phyloP scores from a whole-genome alignment of 805 yeast genomes.

The Saccharomyces paradoxus region DNA sequence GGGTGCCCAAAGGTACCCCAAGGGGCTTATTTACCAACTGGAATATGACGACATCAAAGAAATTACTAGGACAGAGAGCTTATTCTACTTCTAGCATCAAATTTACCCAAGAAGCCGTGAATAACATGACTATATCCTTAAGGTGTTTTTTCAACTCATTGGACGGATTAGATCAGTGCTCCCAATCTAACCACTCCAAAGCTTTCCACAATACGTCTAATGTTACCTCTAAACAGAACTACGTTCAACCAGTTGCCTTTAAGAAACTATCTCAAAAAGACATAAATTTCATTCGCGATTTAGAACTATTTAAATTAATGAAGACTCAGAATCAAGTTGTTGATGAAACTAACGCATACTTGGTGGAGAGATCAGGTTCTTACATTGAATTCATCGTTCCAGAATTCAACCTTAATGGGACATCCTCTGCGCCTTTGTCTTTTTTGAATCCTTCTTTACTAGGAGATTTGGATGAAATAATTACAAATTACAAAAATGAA shows the following conservation, averaged over 20 bases:
- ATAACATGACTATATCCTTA: slow-evolving; percentile 45
- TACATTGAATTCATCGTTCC: slow-evolving; percentile 53
- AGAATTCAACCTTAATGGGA: slow-evolving; percentile 18
- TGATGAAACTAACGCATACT: slow-evolving; percentile 25
- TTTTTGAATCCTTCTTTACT: slow-evolving; percentile 41
- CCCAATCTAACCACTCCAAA: background rate
- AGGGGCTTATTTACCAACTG: slow-evolving; percentile 17
- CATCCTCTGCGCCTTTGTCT: slow-evolving; percentile 33
- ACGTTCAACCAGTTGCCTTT: background rate
- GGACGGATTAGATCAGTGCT: slow-evolving; percentile 21
- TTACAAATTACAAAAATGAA: slow-evolving; percentile 33
- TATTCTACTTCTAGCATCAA: slow-evolving; percentile 18
- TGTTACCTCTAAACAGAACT: background rate
- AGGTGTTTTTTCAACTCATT: slow-evolving; percentile 33
- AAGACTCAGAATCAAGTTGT: slow-evolving; percentile 20
- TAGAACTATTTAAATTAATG: slow-evolving; percentile 26
- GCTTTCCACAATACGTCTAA: slow-evolving; percentile 6
- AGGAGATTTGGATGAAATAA: slow-evolving; percentile 31
- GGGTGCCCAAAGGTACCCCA: slow-evolving; percentile 14
- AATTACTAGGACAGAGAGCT: slow-evolving; percentile 9
- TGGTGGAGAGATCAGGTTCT: slow-evolving; percentile 32
- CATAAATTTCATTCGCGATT: slow-evolving; percentile 11
- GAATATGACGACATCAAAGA: slow-evolving; percentile 11
- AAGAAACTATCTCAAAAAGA: slow-evolving; percentile 5
- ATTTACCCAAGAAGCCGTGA: slow-evolving; percentile 47